Percentiles rank a stretch among this genome's conserved stretches.
Conservation (phyloP, 768 basidiomycete genomes). For the Panaeolus cyanescens region DNA sequence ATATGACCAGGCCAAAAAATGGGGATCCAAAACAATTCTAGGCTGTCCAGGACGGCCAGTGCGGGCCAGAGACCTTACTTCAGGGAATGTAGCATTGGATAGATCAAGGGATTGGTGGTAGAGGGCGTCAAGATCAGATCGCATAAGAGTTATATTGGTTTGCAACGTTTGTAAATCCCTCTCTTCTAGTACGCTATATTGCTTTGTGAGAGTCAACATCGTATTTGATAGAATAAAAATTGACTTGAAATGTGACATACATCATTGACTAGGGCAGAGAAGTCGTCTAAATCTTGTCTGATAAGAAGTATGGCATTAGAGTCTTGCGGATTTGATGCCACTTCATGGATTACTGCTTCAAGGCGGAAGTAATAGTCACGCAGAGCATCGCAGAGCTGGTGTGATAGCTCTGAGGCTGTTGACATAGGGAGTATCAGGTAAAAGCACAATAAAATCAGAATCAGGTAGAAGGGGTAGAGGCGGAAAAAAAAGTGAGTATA, state of each 20-base stretch:
- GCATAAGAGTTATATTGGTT: constrained; percentile 5
- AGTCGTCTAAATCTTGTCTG: not conserved
- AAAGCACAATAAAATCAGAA: too few relatives aligned
- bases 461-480: too few relatives aligned
- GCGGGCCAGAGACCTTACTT: not conserved
- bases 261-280: not conserved
- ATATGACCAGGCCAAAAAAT: constrained; percentile 4
- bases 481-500: too few relatives aligned
- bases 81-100: not conserved
- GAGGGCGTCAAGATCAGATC: not conserved
- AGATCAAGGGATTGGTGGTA: not conserved
- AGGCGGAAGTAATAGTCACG: not conserved
- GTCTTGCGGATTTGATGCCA: not conserved
- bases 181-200: not conserved
- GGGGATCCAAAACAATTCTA: not conserved
- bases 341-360: not conserved
- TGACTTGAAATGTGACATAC: not conserved
- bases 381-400: too few relatives aligned
- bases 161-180: not conserved
- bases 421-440: too few relatives aligned
- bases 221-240: not conserved
- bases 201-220: not conserved
- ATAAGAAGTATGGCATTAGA: constrained; percentile 1
- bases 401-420: too few relatives aligned
- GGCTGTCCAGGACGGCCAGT: constrained; percentile 3